Evolutionary conservation across 768 basidiomycete genomes (phyloP).

Genomic region (Amanita muscaria): DNA sequence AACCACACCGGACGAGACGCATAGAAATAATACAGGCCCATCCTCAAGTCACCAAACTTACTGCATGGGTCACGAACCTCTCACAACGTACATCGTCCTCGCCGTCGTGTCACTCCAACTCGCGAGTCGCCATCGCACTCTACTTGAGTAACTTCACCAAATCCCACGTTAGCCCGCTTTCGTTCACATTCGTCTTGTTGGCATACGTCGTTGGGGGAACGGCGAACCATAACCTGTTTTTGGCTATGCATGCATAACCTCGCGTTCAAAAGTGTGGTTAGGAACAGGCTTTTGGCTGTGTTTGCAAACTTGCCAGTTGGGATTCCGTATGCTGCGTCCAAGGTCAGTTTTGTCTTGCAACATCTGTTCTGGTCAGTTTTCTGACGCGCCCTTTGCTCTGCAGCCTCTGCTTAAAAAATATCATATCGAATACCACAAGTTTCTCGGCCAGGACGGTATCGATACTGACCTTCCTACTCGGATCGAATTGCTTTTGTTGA

Average conservation of each 20-base stretch:
- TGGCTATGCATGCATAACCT: conserved; percentile 99
- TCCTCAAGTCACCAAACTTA: conserved; percentile 92
- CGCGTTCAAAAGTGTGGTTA: conserved; percentile 73
- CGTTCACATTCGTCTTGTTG: conserved; percentile 59
- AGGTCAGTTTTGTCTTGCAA: conserved; percentile 51
- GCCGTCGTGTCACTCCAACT: conserved; percentile 70
- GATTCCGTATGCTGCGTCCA: conserved; percentile 93
- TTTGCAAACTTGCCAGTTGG: conserved; percentile 92
- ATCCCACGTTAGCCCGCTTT: conserved; percentile 57
- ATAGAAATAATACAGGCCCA: conserved; percentile 90
- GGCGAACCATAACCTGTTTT: conserved; percentile 94
- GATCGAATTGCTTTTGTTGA: conserved; percentile 76
- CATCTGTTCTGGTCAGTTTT: neutral
- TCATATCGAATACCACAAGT: conserved; percentile 95
- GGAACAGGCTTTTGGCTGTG: conserved; percentile 84
- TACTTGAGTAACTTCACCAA: too few relatives aligned
- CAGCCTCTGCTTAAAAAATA: conserved; percentile 47
- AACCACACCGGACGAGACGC: conserved; percentile 86
- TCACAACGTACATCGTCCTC: conserved; percentile 87
- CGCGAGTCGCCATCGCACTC: conserved; percentile 59
- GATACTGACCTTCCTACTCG: conserved; percentile 92
- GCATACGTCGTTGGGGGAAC: conserved; percentile 91
- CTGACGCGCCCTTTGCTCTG: neutral
- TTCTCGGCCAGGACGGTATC: conserved; percentile 89
- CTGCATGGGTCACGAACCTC: conserved; percentile 91